Evolutionary conservation across 805 yeast species (phyloP).

Genomic region (Spathaspora sp.): DNA sequence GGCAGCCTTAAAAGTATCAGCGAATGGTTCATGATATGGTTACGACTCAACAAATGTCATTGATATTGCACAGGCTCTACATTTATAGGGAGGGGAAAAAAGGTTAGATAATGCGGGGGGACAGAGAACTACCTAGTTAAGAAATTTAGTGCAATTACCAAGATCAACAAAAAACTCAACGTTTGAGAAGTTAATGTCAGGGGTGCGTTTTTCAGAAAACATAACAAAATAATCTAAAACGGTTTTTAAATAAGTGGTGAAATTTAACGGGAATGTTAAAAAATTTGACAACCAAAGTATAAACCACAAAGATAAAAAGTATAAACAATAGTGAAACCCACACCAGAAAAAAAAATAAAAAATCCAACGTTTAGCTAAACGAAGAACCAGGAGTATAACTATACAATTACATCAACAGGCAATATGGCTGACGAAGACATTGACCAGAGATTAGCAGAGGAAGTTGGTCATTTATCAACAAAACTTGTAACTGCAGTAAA

Average conservation of each 20-base stretch:
- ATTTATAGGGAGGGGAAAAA: neutral
- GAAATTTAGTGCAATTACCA: neutral
- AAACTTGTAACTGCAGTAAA: constrained; percentile 58
- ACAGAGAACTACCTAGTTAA: neutral
- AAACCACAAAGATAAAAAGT: neutral
- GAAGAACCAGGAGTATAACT: neutral
- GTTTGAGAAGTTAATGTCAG: neutral
- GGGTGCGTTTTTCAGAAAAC: neutral
- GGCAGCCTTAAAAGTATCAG: neutral
- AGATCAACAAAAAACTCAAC: neutral
- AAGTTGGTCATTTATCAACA: constrained; percentile 56
- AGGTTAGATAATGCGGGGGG: neutral
- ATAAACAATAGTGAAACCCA: neutral
- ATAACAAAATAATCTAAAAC: neutral
- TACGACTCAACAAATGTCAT: too few relatives aligned
- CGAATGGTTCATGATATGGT: neutral
- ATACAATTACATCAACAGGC: neutral
- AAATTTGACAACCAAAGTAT: neutral
- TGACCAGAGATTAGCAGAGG: constrained; percentile 45
- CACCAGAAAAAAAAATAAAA: neutral
- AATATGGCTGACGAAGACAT: constrained; percentile 15
- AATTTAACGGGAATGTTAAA: neutral
- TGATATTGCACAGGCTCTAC: too few relatives aligned
- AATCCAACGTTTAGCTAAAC: neutral
- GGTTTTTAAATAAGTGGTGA: neutral